Evolutionary conservation across 257 asterid species (phyloP).

Genomic region (Pogostemon cablin): DNA sequence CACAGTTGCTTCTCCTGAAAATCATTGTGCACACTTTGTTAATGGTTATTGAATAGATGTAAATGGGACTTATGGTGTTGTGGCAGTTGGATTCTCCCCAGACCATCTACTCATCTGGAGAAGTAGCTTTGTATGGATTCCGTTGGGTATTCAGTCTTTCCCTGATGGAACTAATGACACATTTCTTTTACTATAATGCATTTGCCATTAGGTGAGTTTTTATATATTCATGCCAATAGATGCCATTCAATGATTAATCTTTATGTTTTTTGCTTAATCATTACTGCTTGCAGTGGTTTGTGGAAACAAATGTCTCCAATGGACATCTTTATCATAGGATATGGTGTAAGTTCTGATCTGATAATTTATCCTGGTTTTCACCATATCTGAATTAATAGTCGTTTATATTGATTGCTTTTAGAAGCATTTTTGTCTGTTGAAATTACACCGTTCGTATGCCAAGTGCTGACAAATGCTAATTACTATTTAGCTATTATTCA

Average conservation of each 20-base stretch:
- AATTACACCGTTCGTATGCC: constrained; percentile 12
- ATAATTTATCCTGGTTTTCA: constrained; percentile 22
- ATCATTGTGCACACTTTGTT: not conserved
- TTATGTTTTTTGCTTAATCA: constrained; percentile 25
- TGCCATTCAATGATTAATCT: constrained; percentile 26
- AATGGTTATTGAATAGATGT: constrained; percentile 11
- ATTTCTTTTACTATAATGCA: constrained; percentile 85
- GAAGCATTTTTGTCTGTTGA: constrained; percentile 13
- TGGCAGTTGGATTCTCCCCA: constrained; percentile 85
- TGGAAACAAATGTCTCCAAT: constrained; percentile 87
- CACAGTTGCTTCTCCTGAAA: constrained; percentile 7
- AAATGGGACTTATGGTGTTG: constrained; percentile 28
- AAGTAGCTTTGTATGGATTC: constrained; percentile 74
- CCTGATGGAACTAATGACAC: constrained; percentile 89
- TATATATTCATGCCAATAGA: constrained; percentile 26
- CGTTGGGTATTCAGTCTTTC: constrained; percentile 77
- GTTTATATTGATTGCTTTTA: constrained; percentile 28
- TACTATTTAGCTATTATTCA: not conserved
- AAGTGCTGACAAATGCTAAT: constrained; percentile 18
- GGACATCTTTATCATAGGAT: constrained; percentile 91
- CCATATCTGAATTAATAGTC: constrained; percentile 8
- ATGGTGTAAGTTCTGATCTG: constrained; percentile 70
- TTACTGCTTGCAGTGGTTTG: constrained; percentile 60
- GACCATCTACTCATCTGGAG: constrained; percentile 55
- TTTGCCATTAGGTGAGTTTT: constrained; percentile 80